Conservation (phyloP, 345 rosid species). For the Acer saccharum region DNA sequence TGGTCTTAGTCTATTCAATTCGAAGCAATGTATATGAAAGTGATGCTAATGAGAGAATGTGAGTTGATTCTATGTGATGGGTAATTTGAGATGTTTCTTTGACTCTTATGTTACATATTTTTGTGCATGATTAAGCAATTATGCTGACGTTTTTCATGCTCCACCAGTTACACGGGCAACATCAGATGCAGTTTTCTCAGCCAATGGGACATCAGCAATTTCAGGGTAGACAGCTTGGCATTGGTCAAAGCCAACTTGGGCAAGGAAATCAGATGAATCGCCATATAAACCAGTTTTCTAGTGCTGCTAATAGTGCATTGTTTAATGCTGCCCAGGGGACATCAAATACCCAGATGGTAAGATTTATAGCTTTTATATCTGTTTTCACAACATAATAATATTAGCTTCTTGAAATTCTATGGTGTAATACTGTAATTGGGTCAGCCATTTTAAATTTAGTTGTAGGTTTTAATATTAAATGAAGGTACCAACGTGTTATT, state of each 20-base stretch:
- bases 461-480: background rate
- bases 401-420: background rate
- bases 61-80: background rate
- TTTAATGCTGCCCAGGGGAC: slow-evolving; percentile 90
- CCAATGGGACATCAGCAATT: slow-evolving; percentile 85
- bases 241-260: slow-evolving; percentile 85
- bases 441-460: background rate
- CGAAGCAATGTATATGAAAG: background rate
- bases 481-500: background rate
- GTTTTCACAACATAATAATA: slow-evolving; percentile 6
- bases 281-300: slow-evolving; percentile 75
- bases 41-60: slow-evolving; percentile 6
- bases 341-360: slow-evolving; percentile 81
- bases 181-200: slow-evolving; percentile 92
- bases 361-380: slow-evolving; percentile 23
- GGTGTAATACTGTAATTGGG: background rate
- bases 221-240: slow-evolving; percentile 81
- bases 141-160: background rate
- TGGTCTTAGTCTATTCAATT: background rate
- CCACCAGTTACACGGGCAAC: slow-evolving; percentile 69
- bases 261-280: slow-evolving; percentile 80
- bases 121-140: slow-evolving; percentile 7
- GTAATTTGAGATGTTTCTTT: background rate
- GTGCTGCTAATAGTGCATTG: slow-evolving; percentile 73
- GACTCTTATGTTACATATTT: background rate